Conservation (phyloP, 148 eudicot species). For the Fagopyrum homotropicum region DNA sequence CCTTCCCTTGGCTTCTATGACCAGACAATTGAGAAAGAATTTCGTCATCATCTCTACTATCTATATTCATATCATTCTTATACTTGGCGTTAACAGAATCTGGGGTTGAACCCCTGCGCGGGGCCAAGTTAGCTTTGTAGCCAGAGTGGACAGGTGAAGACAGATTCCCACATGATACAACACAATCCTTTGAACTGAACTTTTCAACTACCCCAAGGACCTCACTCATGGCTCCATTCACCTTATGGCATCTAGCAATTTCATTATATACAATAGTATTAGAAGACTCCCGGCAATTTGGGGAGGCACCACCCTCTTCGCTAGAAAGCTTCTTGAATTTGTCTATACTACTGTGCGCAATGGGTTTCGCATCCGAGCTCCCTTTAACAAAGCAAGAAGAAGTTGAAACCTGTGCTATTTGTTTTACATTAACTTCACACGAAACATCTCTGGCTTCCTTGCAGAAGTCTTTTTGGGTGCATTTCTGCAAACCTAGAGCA, state of each 20-base stretch:
- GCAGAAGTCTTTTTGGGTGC: conserved; percentile 21
- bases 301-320: conserved; percentile 33
- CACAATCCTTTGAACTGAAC: conserved; percentile 14
- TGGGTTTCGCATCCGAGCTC: conserved; percentile 33
- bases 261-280: conserved; percentile 33
- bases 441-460: conserved; percentile 24
- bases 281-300: conserved; percentile 32
- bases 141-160: too few relatives aligned
- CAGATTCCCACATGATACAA: too few relatives aligned
- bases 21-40: conserved; percentile 52
- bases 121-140: too few relatives aligned
- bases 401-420: too few relatives aligned
- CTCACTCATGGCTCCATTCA: conserved; percentile 32
- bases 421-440: too few relatives aligned
- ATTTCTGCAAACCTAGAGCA: too few relatives aligned
- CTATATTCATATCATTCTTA: conserved; percentile 59
- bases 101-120: too few relatives aligned
- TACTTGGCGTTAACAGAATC: conserved; percentile 13
- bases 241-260: conserved; percentile 22
- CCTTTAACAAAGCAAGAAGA: conserved; percentile 18
- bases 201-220: conserved; percentile 32
- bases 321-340: conserved; percentile 22
- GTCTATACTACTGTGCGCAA: conserved; percentile 19
- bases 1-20: conserved; percentile 45
- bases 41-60: conserved; percentile 89